Conservation (phyloP, 352 stramenopile species). For the Discostella stelligera region DNA sequence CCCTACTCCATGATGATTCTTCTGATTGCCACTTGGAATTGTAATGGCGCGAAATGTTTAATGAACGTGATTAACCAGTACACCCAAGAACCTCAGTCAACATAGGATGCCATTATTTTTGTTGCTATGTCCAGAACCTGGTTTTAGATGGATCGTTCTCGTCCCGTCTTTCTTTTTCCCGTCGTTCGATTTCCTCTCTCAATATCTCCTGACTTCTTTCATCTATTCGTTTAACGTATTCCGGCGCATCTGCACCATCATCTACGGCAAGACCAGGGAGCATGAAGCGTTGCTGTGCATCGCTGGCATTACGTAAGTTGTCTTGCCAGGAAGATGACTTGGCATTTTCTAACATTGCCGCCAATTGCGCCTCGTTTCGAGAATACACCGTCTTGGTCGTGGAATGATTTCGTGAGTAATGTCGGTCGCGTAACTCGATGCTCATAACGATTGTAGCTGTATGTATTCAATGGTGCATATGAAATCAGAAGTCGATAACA, state of each 20-base stretch:
- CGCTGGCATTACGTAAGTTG: slow-evolving; percentile 61
- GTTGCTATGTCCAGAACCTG: slow-evolving; percentile 35
- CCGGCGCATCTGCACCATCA: slow-evolving; percentile 23
- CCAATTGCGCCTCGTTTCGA: slow-evolving; percentile 34
- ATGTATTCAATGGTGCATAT: background rate
- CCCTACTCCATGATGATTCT: background rate
- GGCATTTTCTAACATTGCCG: slow-evolving; percentile 74
- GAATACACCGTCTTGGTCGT: background rate
- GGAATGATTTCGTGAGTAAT: background rate
- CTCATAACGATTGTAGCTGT: slow-evolving; percentile 23
- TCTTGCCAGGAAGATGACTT: slow-evolving; percentile 60
- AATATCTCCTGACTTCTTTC: slow-evolving; percentile 60
- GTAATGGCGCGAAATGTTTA: too few relatives aligned
- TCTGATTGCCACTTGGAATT: background rate
- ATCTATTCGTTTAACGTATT: slow-evolving; percentile 63
- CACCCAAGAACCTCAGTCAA: background rate
- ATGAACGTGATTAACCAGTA: too few relatives aligned
- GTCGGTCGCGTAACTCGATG: slow-evolving; percentile 28
- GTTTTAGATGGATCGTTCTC: slow-evolving; percentile 27
- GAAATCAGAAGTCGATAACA: background rate
- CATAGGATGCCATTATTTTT: background rate
- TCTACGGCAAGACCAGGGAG: slow-evolving; percentile 36
- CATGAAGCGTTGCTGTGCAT: slow-evolving; percentile 69
- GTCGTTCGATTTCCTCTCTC: slow-evolving; percentile 41
- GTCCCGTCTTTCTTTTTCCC: slow-evolving; percentile 29